These are phyloP conservation scores for Alternaria solani DNA, from an alignment of 2,329 filamentous ascomycete genomes.

Conservation along the genomic window DNA sequence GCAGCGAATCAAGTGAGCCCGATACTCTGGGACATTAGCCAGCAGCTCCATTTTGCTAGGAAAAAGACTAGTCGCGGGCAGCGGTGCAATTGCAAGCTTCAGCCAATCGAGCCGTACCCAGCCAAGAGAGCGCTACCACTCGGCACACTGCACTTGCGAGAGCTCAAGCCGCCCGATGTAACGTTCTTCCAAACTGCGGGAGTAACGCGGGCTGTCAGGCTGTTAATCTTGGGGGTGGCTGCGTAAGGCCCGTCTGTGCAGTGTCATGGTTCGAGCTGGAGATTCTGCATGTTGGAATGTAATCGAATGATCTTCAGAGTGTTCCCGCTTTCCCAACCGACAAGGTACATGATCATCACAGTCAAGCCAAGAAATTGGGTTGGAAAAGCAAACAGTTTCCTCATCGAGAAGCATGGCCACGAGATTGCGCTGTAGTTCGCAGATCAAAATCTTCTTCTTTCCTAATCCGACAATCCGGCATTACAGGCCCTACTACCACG, in stretches of 20 bases:
- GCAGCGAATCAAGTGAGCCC: slow-evolving; percentile 26
- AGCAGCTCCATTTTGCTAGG: slow-evolving; percentile 11
- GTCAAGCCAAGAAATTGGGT: slow-evolving; percentile 6
- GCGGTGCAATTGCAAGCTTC: slow-evolving; percentile 21
- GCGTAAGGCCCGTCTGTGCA: slow-evolving; percentile 11
- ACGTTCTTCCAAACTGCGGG: slow-evolving; percentile 20
- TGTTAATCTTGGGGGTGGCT: slow-evolving; percentile 13
- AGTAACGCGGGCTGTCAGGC: slow-evolving; percentile 20
- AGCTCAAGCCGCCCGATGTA: slow-evolving; percentile 20
- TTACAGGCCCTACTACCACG: slow-evolving; percentile 6
- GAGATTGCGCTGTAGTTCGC: slow-evolving; percentile 13
- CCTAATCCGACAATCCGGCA: slow-evolving; percentile 5
- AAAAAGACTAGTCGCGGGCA: slow-evolving; percentile 18
- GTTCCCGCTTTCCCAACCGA: slow-evolving; percentile 9
- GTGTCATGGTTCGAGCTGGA: slow-evolving; percentile 2
- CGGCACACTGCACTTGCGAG: slow-evolving; percentile 12
- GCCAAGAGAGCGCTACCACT: slow-evolving; percentile 7
- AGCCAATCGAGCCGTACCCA: slow-evolving; percentile 19
- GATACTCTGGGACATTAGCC: slow-evolving; percentile 22
- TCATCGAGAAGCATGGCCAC: slow-evolving; percentile 2
- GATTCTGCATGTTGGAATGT: slow-evolving; percentile 12
- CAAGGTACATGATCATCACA: slow-evolving; percentile 11
- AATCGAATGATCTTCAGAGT: slow-evolving; percentile 12
- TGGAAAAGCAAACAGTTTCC: slow-evolving; percentile 7
- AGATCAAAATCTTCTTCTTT: slow-evolving; percentile 14